Percentiles rank a stretch among this genome's conserved stretches.
phyloP scores from a whole-genome alignment of 2,329 filamentous ascomycete genomes.

The Gliomastix tumulicola region DNA sequence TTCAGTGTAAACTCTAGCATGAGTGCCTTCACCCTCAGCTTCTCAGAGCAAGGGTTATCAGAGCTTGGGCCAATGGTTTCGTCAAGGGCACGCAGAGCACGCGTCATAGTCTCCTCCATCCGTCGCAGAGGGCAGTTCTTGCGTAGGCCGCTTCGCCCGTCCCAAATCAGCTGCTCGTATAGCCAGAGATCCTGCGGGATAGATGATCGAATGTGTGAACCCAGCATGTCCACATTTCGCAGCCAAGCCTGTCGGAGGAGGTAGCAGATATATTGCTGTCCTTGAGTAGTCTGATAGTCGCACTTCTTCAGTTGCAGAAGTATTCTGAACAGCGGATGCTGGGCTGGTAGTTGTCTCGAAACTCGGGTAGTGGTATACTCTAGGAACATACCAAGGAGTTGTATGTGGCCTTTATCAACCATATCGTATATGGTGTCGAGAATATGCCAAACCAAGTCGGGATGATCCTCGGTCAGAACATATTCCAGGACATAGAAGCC shows the following conservation, averaged over 20 bases:
- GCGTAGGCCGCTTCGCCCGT: constrained; percentile 24
- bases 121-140: constrained; percentile 19
- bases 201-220: constrained; percentile 18
- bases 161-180: constrained; percentile 30
- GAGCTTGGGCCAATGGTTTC: too few species aligned
- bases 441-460: constrained; percentile 28
- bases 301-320: constrained; percentile 21
- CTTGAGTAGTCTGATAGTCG: constrained; percentile 20
- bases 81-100: constrained; percentile 16
- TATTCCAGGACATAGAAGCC: constrained; percentile 27
- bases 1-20: constrained; percentile 28
- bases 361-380: constrained; percentile 20
- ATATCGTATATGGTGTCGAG: constrained; percentile 31
- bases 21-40: constrained; percentile 22
- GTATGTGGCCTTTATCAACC: constrained; percentile 24
- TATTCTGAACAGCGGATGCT: constrained; percentile 24
- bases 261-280: constrained; percentile 21
- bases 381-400: constrained; percentile 24
- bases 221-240: constrained; percentile 23
- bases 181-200: constrained; percentile 24
- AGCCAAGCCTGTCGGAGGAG: constrained; percentile 26
- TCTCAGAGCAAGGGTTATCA: too few species aligned
- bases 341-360: constrained; percentile 15
- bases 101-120: constrained; percentile 17
- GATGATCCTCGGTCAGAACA: constrained; percentile 26